A percentile compares a stretch with the other conserved stretches of the same genome.
phyloP scores from a whole-genome alignment of 345 rosid species.

The Populus tremula region DNA sequence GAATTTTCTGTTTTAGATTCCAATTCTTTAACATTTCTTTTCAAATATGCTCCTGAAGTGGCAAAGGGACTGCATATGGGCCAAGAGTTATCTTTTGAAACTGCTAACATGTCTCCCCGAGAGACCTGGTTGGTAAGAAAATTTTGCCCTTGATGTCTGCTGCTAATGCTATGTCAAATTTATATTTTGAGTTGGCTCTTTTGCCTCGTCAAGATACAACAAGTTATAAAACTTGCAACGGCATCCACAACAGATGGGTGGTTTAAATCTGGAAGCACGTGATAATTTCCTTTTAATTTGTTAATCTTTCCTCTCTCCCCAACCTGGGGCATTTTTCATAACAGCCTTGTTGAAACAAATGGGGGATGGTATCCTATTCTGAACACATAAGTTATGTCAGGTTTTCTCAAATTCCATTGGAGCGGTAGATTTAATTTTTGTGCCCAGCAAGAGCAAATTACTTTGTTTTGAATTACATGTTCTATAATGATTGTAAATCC shows the following conservation, averaged over 20 bases:
- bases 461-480: not conserved
- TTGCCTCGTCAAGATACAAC: not conserved
- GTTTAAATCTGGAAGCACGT: not conserved
- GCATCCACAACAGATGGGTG: not conserved
- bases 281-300: not conserved
- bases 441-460: not conserved
- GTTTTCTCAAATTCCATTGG: not conserved
- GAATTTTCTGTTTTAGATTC: slow-evolving; percentile 80
- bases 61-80: slow-evolving; percentile 53
- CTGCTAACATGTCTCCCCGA: slow-evolving; percentile 46
- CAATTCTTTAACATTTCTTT: slow-evolving; percentile 68
- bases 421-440: not conserved
- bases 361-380: not conserved
- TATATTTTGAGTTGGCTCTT: not conserved
- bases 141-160: not conserved
- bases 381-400: not conserved
- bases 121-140: slow-evolving; percentile 66
- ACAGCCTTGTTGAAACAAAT: slow-evolving; percentile 1
- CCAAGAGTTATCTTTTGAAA: slow-evolving; percentile 47
- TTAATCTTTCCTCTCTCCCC: not conserved
- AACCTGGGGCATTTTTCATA: not conserved
- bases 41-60: slow-evolving; percentile 66
- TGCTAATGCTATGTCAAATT: not conserved
- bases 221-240: not conserved
- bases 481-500: not conserved